Percentiles rank a stretch among this genome's conserved stretches.
These are phyloP conservation scores for Flaveria trinervia DNA, from an alignment of 129 eudicot species.

Conservation along the genomic window DNA sequence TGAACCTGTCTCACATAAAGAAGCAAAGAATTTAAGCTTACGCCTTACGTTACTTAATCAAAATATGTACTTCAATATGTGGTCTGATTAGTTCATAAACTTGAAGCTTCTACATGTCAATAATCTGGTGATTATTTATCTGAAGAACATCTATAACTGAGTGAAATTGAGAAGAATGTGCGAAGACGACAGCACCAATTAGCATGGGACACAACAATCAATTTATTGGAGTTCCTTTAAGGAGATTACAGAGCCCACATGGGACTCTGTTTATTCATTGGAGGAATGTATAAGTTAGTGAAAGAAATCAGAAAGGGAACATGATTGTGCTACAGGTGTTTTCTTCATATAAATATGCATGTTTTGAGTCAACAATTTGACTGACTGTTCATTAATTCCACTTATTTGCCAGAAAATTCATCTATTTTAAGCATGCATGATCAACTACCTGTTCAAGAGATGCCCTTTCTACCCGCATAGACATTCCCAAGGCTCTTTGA, in stretches of 20 bases:
- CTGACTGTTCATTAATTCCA: no score
- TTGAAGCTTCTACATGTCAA: slow-evolving; percentile 11
- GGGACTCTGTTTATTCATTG: neutral
- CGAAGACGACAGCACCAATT: neutral
- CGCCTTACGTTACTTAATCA: neutral
- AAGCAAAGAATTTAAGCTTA: neutral
- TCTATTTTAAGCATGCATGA: neutral
- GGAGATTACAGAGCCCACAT: neutral
- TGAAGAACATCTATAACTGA: neutral
- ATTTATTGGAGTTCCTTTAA: neutral
- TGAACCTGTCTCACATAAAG: slow-evolving; percentile 63
- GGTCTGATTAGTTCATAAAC: slow-evolving; percentile 7
- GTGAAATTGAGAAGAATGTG: neutral
- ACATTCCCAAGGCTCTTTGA: slow-evolving; percentile 99
- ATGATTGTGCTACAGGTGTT: no score
- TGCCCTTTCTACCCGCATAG: slow-evolving; percentile 93
- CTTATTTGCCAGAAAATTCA: neutral
- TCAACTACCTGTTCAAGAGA: slow-evolving; percentile 88
- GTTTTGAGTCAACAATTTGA: neutral
- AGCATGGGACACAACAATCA: neutral
- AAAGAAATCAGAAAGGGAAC: neutral
- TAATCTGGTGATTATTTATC: slow-evolving; percentile 10
- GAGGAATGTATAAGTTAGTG: neutral
- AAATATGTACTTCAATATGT: slow-evolving; percentile 15
- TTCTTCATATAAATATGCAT: no score